Conservation (phyloP, 1,139 yeast species). For the Geotrichum candidum region DNA sequence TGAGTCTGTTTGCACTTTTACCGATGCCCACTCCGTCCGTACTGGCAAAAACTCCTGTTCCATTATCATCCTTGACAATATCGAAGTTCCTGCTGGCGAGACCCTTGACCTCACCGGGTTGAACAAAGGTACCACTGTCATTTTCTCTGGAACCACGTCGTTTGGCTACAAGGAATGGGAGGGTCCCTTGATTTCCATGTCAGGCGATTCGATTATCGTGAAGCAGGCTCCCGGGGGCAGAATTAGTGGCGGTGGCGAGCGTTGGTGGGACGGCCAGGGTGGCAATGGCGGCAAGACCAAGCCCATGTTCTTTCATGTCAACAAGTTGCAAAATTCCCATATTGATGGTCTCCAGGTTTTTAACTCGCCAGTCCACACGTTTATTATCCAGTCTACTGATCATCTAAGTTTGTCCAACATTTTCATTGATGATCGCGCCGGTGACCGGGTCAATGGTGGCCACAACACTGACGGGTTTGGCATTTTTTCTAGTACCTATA, state of each 20-base stretch:
- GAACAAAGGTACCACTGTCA: constrained; percentile 6
- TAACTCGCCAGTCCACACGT: constrained; percentile 8
- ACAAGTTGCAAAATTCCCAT: neutral
- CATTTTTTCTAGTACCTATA: neutral
- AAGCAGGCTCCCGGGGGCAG: constrained; percentile 5
- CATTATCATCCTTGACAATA: neutral
- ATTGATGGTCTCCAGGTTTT: constrained; percentile 2
- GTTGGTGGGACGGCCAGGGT: constrained; percentile 11
- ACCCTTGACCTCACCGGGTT: constrained; percentile 4
- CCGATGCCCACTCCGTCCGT: neutral
- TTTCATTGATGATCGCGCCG: constrained; percentile 1
- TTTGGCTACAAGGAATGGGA: constrained; percentile 5
- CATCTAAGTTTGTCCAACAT: neutral
- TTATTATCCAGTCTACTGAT: constrained; percentile 1
- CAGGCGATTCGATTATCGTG: constrained; percentile 1
- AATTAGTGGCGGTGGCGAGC: constrained; percentile 2
- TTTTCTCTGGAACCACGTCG: constrained; percentile 6
- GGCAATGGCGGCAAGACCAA: constrained; percentile 7
- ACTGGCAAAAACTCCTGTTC: constrained; percentile 5
- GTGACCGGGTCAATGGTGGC: neutral
- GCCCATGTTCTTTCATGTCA: constrained; percentile 4
- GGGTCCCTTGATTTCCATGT: constrained; percentile 5
- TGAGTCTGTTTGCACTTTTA: constrained; percentile 1
- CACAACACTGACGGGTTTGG: constrained; percentile 10
- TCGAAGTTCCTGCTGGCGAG: constrained; percentile 6